Base-by-base conservation (phyloP, 2,329 filamentous ascomycete genomes). In the Pestalotiopsis sp. region DNA sequence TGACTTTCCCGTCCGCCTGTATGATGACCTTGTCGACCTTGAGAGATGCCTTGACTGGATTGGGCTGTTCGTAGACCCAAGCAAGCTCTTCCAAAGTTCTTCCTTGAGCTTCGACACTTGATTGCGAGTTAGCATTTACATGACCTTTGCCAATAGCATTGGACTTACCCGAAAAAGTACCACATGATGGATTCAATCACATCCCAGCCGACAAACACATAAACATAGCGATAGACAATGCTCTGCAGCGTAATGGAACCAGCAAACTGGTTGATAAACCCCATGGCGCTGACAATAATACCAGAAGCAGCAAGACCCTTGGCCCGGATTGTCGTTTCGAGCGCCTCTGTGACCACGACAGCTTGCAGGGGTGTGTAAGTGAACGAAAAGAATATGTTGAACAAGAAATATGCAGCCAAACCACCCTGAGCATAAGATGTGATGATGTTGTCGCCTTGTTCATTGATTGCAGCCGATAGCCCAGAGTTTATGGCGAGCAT, bases 11-110 rank as follows among this genome's bases (percentile, higher is more conserved):
- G 64, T 84, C 82, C 14, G 77, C 74, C 70, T 81, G 79, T 17
- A 85, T 72, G 57, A 85, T 77, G 65, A 85, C 77, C 77, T 83
- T 83, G 71, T 85, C 92, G 70, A 85, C 78, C 64, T 77, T 78
- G 68, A 81, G 77, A 4, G 83, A 85, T 11, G 83, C 83, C 74
- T 84, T 83, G 75, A 85, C 83, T 1, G 83, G 83, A 70, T 82
- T 81, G 26, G 81, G 79, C 72, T 85, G 83, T 71, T 82, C 75
- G 74, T 85, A 85, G 11, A 85, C 81, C 81, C 82, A 84, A 70
- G 84, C 82, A 44, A 85, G 78, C 72, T 85, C 78, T 71, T 85
- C 83, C 30, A 85, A 79, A 3, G 83, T 84, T 52, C 83, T 82
- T 61, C 83, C 83, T 69, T 85, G 82, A 3, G 81, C 81, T 71